A percentile compares a stretch with the other conserved stretches of the same genome.
Conservation (phyloP, 305 asterid genomes). For the Fraxinus angustifolia region DNA sequence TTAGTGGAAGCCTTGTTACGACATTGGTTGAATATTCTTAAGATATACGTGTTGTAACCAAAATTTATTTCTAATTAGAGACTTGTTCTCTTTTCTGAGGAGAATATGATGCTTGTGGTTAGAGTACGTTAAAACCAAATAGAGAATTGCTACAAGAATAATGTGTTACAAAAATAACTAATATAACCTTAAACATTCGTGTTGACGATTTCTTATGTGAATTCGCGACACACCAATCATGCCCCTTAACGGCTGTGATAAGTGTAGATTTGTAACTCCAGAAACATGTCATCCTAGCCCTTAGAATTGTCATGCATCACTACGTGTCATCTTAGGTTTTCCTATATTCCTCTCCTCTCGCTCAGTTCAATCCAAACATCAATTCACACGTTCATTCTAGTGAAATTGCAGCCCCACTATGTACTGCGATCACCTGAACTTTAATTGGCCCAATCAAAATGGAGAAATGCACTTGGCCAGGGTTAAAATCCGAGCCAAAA, state of each 20-base stretch:
- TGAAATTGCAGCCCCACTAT: no score
- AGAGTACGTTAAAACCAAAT: background rate
- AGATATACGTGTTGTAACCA: background rate
- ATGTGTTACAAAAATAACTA: no score
- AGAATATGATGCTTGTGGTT: background rate
- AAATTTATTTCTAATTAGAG: no score
- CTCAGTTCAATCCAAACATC: background rate
- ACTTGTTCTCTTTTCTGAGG: background rate
- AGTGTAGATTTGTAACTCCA: background rate
- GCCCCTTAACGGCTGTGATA: no score
- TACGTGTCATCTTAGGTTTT: conserved; percentile 17
- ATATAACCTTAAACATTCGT: background rate
- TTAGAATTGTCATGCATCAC: background rate
- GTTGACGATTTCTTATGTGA: no score
- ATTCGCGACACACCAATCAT: no score
- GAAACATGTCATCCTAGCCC: background rate
- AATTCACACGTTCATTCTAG: background rate
- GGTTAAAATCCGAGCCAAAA: no score
- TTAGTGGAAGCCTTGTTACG: background rate
- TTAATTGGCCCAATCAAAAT: no score
- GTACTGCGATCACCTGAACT: no score
- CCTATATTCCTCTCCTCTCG: conserved; percentile 12
- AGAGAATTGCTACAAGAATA: background rate
- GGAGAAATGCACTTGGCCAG: no score
- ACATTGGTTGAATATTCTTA: background rate